phyloP scores from a whole-genome alignment of 2,329 filamentous ascomycete species.

The Sarocladium kiliense region DNA sequence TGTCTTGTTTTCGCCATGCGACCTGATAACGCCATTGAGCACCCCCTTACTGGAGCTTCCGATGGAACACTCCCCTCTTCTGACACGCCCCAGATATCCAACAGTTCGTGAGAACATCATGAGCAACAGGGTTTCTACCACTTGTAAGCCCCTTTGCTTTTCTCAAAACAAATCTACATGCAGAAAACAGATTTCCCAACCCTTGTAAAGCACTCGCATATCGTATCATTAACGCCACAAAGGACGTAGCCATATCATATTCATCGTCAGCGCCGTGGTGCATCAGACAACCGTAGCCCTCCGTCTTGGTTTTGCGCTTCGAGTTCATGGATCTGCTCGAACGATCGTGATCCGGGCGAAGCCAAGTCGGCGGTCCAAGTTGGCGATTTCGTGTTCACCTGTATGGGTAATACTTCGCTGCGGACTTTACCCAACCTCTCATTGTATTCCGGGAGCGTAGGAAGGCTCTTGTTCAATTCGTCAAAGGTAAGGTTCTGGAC shows the following conservation, averaged over 20 bases:
- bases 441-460: slow-evolving; percentile 10
- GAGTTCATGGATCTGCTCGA: slow-evolving; percentile 24
- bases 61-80: no score
- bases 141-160: not conserved
- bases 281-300: slow-evolving; percentile 10
- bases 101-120: slow-evolving; percentile 5
- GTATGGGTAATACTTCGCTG: slow-evolving; percentile 32
- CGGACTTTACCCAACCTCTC: slow-evolving; percentile 18
- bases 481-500: slow-evolving; percentile 14
- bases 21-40: not conserved
- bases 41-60: no score
- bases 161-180: not conserved
- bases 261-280: not conserved
- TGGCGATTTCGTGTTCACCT: slow-evolving; percentile 21
- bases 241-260: not conserved
- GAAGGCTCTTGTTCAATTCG: slow-evolving; percentile 15
- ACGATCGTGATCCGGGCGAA: slow-evolving; percentile 15
- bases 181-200: not conserved
- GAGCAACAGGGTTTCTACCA: not conserved
- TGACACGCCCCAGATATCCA: no score
- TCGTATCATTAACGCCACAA: not conserved
- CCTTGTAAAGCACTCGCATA: not conserved
- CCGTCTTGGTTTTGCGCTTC: slow-evolving; percentile 26
- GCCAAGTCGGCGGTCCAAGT: slow-evolving; percentile 18
- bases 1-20: not conserved